Conservation (phyloP, 2,329 filamentous ascomycete genomes). For the Hypoxylon sp. region DNA sequence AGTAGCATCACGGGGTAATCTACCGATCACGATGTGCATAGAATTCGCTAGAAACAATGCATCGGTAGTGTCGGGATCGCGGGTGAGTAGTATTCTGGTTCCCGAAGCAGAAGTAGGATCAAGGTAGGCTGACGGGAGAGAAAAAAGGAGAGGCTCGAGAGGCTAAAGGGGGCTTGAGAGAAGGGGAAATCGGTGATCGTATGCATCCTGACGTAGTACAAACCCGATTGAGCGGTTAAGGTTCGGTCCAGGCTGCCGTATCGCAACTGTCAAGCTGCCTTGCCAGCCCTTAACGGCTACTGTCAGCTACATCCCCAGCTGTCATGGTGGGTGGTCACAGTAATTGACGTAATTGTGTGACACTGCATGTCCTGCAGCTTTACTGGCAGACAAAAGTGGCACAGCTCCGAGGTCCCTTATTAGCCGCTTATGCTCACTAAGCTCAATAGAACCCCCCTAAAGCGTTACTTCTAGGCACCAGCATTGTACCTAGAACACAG, state of each 20-base stretch:
- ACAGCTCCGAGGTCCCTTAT: constrained; percentile 2
- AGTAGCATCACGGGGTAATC: not conserved
- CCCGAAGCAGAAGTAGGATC: not conserved
- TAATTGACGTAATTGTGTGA: not conserved
- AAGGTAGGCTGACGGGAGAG: not conserved
- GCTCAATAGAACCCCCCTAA: not conserved
- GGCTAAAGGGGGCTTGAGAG: no score
- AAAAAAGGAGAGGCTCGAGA: not conserved
- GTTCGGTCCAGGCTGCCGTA: constrained; percentile 8
- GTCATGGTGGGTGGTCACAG: no score
- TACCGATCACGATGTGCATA: not conserved
- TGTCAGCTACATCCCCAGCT: no score
- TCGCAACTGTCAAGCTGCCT: not conserved
- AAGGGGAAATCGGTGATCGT: constrained; percentile 2
- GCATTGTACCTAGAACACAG: no score
- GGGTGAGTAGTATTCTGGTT: no score
- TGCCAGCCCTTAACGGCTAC: not conserved
- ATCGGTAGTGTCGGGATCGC: constrained; percentile 3
- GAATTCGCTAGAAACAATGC: not conserved
- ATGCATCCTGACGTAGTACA: constrained; percentile 21
- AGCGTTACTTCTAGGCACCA: no score
- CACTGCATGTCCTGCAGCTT: not conserved
- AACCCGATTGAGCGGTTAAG: constrained; percentile 20
- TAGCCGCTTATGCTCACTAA: not conserved
- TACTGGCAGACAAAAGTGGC: constrained; percentile 11